Base-by-base conservation (phyloP, 768 basidiomycete species). In the Mycena alexandri region DNA sequence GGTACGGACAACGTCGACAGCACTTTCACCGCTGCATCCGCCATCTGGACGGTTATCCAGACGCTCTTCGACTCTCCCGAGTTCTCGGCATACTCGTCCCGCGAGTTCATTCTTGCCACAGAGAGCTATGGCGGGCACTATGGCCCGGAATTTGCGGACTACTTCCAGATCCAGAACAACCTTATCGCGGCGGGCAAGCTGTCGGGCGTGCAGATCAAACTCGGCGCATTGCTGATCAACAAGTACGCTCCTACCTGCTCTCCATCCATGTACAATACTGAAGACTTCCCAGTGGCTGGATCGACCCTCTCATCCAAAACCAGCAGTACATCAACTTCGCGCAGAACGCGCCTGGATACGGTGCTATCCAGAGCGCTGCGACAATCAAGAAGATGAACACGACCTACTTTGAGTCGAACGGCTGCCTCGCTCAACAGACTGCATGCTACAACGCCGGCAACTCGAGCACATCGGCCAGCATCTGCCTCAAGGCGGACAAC, bases 121-220 rank as follows among this genome's bases (percentile, higher is more conserved):
- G 89, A 91, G 75, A 89, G 87, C 60, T 91, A 89, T 65, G 90
- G 90, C 7, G 89, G 89, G 0, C 89, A 90, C 72, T 90, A 89
- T 72, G 89, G 87, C 0, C 88, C 90, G 7, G 82, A 79, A 58
- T 90, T 90, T 64, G 87, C 88, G 33, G 85, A 85, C 3, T 90
- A 84, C 71, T 90, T 91, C 72, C 81, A 89, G 34, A 77, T 87
- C 59, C 89, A 91, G 74, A 91, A 90, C 57, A 76, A 78, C 2
- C 74, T 82, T 53, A 90, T 91, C 57, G 68, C 78, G 9, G 74
- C 74, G 8, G 85, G 86, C 8, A 61, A 70, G 10, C 71, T 89
- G 11, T 42, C 81, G 29, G 90, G 86, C 2, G 87, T 87, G 63
- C 76, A 77, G 44, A 77, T 91, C 44, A 72, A 78, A 3, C 84